Evolutionary conservation across 192 early-diverging fungal genomes (phyloP), one percentile per base, ranked within the genome.

Genomic region (Coemansia sp.): DNA sequence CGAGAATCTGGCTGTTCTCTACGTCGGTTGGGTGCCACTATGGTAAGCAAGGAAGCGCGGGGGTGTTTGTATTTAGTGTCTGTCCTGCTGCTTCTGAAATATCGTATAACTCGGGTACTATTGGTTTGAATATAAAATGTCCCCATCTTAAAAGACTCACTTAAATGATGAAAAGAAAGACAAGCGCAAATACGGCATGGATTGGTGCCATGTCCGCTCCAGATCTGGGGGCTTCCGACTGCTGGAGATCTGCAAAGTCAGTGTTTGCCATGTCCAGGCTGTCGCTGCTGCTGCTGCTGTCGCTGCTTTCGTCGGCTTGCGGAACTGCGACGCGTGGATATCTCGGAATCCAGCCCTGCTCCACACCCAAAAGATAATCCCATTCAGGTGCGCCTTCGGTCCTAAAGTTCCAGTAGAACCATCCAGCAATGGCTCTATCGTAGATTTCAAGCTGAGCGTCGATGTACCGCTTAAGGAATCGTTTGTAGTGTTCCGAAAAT

Each of bases 401-500:
- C 53, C 88, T 88, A 69, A 89, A 91, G 71, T 87, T 90, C 90
- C 90, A 91, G 49, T 81, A 90, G 64, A 88, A 88, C 89, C 90
- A 91, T 0, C 89, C 90, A 30, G 77, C 64, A 4, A 85, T 69
- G 24, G 77, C 72, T 20, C 60, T 39, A 59, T 90, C 88, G 68
- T 86, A 92, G 0, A 89, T 71, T 26, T 83, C 84, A 46, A 90
- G 72, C 63, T 92, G 91, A 0, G 85, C 84, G 23, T 84, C 76
- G 66, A 87, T 68, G 63, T 87, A 90, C 21, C 76, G 68, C n/a
- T 61, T 67, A 33, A 90, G 60, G 56, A 89, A 89, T 5, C 63
- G 49, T 56, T 86, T 90, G 72, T 89, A 88, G n/a, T 83, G 74
- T 15, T 51, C 38, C 2, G 70, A 76, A 49, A 81, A 91, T 64